Percentiles rank a stretch among this genome's conserved stretches.
Conservation (phyloP, 352 stramenopile genomes). For the Aphanomyces stellatus region DNA sequence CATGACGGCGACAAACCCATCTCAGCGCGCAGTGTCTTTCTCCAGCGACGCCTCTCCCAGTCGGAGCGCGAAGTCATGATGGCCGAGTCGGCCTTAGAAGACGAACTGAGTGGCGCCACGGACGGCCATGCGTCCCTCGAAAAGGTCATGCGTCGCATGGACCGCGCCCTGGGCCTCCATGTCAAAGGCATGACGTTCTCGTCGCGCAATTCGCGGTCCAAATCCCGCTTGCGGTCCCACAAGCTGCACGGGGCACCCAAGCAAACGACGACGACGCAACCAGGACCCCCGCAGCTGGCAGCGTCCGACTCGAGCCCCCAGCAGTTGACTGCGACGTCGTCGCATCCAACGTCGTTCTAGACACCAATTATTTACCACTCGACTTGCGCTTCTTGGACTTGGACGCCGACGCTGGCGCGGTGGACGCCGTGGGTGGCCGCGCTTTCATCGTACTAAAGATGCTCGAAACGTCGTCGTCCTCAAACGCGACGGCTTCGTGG, state of each 20-base stretch:
- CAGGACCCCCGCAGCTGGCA: background rate
- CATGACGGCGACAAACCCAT: too few relatives aligned
- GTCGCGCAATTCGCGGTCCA: background rate
- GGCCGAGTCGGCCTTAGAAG: background rate
- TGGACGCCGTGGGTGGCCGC: background rate
- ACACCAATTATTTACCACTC: background rate
- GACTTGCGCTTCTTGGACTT: slow-evolving; percentile 1
- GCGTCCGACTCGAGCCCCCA: background rate
- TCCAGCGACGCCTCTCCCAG: background rate
- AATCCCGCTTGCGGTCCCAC: background rate
- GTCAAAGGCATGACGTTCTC: background rate
- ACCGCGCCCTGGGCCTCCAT: background rate
- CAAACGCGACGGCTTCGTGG: background rate
- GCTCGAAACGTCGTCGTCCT: slow-evolving; percentile 3
- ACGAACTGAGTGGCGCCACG: slow-evolving; percentile 9
- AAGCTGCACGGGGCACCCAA: too few relatives aligned
- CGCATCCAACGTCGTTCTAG: background rate
- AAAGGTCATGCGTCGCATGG: background rate
- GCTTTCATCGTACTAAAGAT: slow-evolving; percentile 16
- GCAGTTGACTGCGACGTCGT: background rate
- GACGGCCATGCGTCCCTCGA: slow-evolving; percentile 20
- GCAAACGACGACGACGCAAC: too few relatives aligned
- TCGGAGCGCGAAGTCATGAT: background rate
- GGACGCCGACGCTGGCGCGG: background rate
- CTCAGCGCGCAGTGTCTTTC: slow-evolving; percentile 22